Evolutionary conservation across 1,284 basidiomycete genomes (phyloP).

Genomic region (Gomphus bonarii): DNA sequence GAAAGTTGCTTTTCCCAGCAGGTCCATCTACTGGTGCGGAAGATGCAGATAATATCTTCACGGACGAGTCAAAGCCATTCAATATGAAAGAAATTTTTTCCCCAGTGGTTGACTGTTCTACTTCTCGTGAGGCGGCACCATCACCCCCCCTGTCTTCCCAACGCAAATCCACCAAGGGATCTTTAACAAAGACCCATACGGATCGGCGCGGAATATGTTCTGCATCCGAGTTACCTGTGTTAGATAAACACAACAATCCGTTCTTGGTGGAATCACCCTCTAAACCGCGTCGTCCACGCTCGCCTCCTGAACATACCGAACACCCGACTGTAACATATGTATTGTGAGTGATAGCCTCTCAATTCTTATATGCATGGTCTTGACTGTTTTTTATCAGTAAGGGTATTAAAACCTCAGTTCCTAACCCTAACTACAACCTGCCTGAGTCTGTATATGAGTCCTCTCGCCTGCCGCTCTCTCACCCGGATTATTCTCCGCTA

Average conservation of each 20-base stretch:
- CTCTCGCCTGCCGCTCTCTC: constrained; percentile 16
- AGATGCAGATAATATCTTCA: neutral
- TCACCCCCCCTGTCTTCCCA: neutral
- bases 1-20: constrained; percentile 8
- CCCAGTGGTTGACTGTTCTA: neutral
- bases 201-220: neutral
- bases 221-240: neutral
- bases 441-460: constrained; percentile 13
- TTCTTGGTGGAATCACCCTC: constrained; percentile 1
- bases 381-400: constrained; percentile 13
- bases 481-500: constrained; percentile 19
- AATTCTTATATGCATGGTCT: neutral
- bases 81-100: neutral
- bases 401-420: constrained; percentile 15
- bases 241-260: constrained; percentile 2
- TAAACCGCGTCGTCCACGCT: constrained; percentile 1
- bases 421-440: constrained; percentile 18
- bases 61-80: neutral
- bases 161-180: neutral
- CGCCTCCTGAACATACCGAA: constrained; percentile 6
- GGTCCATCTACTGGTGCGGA: neutral
- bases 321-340: constrained; percentile 16
- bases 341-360: constrained; percentile 12
- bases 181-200: neutral
- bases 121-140: neutral